Base-by-base conservation (phyloP, 2,329 filamentous ascomycete genomes). In the Ophiostoma triangulosporum region DNA sequence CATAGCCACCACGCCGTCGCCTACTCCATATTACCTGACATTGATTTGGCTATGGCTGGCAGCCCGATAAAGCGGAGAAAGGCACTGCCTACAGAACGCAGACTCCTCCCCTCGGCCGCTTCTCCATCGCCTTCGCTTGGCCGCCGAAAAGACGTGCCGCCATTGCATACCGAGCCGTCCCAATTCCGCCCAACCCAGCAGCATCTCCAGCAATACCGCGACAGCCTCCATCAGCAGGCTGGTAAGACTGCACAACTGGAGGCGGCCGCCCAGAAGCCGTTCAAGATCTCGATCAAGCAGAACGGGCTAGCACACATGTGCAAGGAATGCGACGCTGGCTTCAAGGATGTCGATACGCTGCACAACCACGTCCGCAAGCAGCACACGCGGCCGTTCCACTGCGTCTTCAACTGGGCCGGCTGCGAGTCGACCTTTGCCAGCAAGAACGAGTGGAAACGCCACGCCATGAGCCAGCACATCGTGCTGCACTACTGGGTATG, bases 381-480 rank as follows among this genome's bases (percentile, higher is more conserved):
- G 26, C 79, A 83, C 61, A 75, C 71, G 2, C 75, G 78, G 1
- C 75, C 79, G 0, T 93, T 91, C 62, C 73, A 75, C 24, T 97
- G 91, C 66, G 81, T 88, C 54, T 89, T 96, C 65, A 72, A 78
- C 29, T 82, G 79, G 53, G 93, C 90, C 53, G 86, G 84, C 24
- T 97, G 91, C 68, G 60, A 59, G 0, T 79, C 82, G 2, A 82
- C 76, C 0, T 95, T 95, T 63, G 77, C 78, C 1, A 83, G 77
- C 60, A 96, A 95, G 69, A 95, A 96, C 64, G 90, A 96, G 66
- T 96, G 91, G 91, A 96, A 96, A 66, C 81, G 91, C 0, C 91
- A 97, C 63, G 81, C 93, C 60, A 72, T 75, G 36, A 86, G 84
- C 0, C 86, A 95, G 64, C 91, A 97, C 63, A 74, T 96, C 31